Conservation (phyloP, 768 basidiomycete genomes). For the Phaeolepiota aurea region DNA sequence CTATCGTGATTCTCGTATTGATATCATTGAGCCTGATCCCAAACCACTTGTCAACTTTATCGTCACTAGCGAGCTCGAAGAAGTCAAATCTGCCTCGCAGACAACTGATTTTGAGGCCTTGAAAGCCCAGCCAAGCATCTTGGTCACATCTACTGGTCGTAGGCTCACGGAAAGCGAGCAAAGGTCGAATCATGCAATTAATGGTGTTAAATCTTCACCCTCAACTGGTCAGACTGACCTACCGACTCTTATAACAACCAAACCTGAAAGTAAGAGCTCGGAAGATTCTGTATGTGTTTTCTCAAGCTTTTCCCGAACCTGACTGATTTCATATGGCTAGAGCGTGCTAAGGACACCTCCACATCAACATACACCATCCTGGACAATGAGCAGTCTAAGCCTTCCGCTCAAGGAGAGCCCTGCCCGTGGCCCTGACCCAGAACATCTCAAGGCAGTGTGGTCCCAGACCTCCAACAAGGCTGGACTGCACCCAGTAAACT, state of each 20-base stretch:
- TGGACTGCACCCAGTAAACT: constrained; percentile 63
- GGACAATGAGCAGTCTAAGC: constrained; percentile 48
- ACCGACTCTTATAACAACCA: constrained; percentile 21
- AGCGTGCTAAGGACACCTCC: constrained; percentile 40
- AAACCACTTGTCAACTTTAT: constrained; percentile 62
- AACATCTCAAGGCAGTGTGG: constrained; percentile 81
- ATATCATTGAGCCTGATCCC: constrained; percentile 36
- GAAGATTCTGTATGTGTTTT: constrained; percentile 44
- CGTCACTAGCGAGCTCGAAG: constrained; percentile 72
- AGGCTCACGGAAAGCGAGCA: not conserved
- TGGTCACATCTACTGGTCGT: not conserved
- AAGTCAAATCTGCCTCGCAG: constrained; percentile 16
- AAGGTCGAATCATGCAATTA: not conserved
- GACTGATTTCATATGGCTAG: constrained; percentile 14
- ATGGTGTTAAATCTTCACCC: constrained; percentile 4
- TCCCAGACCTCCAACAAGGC: constrained; percentile 69
- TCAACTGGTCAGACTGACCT: constrained; percentile 7
- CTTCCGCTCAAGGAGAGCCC: constrained; percentile 61
- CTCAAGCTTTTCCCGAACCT: constrained; percentile 1
- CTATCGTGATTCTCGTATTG: constrained; percentile 56
- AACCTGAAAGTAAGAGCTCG: constrained; percentile 40
- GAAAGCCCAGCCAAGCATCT: constrained; percentile 6
- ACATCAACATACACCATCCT: constrained; percentile 33
- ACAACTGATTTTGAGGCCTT: constrained; percentile 6
- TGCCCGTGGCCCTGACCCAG: constrained; percentile 67